These are phyloP conservation scores for Suhomyces bolitotheri DNA, from an alignment of 1,139 yeast species.

Conservation along the genomic window DNA sequence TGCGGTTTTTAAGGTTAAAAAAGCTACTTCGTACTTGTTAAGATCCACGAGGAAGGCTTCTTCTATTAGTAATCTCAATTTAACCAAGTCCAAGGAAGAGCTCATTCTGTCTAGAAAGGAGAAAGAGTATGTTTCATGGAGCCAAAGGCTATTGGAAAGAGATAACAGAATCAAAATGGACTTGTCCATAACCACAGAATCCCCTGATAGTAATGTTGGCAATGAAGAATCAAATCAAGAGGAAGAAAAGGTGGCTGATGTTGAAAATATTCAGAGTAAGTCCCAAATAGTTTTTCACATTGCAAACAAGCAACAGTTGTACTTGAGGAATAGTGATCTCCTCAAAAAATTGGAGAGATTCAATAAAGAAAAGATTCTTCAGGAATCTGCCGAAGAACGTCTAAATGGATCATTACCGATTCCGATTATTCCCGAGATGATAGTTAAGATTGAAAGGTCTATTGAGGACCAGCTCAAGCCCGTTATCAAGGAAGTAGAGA, in stretches of 20 bases:
- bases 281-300: constrained; percentile 21
- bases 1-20: constrained; percentile 59
- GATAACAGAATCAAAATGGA: constrained; percentile 31
- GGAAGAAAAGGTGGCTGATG: constrained; percentile 12
- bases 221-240: constrained; percentile 3
- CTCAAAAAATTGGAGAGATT: constrained; percentile 7
- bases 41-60: constrained; percentile 59
- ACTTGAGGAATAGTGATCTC: constrained; percentile 17
- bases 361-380: neutral
- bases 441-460: constrained; percentile 26
- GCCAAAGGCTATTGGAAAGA: constrained; percentile 34
- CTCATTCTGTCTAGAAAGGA: constrained; percentile 35
- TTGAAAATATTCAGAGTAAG: constrained; percentile 11
- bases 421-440: constrained; percentile 26
- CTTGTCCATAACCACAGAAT: constrained; percentile 21
- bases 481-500: constrained; percentile 12
- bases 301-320: constrained; percentile 27
- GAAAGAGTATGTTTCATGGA: constrained; percentile 42
- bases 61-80: constrained; percentile 38
- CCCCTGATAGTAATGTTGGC: constrained; percentile 4
- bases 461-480: constrained; percentile 25
- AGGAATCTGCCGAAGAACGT: neutral
- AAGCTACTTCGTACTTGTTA: constrained; percentile 56
- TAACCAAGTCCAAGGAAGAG: constrained; percentile 43
- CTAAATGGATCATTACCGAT: constrained; percentile 12